Conservation (phyloP, 305 asterid species). For the Fraxinus xanthoxyloides region DNA sequence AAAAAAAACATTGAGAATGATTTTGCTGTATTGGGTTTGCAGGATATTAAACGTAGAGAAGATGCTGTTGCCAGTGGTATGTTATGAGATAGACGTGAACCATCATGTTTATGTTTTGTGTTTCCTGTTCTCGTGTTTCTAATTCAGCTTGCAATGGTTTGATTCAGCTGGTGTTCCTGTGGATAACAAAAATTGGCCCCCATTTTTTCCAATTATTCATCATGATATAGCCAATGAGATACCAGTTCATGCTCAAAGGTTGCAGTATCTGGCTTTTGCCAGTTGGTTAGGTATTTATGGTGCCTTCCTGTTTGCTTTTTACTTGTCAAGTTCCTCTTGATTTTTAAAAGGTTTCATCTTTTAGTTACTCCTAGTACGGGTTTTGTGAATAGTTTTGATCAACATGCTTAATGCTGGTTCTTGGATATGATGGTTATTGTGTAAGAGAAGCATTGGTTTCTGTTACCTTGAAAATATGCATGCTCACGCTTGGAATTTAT, state of each 20-base stretch:
- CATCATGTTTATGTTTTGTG: not conserved
- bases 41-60: conserved; percentile 93
- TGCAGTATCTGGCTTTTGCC: conserved; percentile 98
- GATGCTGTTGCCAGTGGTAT: conserved; percentile 82
- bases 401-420: not conserved
- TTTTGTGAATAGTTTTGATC: not conserved
- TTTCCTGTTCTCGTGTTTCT: conserved; percentile 20
- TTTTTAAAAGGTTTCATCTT: not conserved
- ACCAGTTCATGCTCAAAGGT: conserved; percentile 75
- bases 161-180: conserved; percentile 74
- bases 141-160: conserved; percentile 23
- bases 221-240: conserved; percentile 97
- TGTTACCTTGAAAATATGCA: conserved; percentile 2
- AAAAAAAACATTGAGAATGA: not conserved
- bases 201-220: conserved; percentile 88
- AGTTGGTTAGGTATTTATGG: conserved; percentile 70
- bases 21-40: conserved; percentile 17
- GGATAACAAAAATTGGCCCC: conserved; percentile 95
- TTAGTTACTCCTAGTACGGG: not conserved
- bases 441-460: not conserved
- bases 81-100: conserved; percentile 18
- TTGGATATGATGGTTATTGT: not conserved
- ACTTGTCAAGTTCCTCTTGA: not conserved
- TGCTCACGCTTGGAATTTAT: not conserved
- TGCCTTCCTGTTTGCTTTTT: conserved; percentile 13